Evolutionary conservation across 139 green algal species (phyloP), one percentile per base, ranked within the genome.

Genomic region (Micractinium conductrix): DNA sequence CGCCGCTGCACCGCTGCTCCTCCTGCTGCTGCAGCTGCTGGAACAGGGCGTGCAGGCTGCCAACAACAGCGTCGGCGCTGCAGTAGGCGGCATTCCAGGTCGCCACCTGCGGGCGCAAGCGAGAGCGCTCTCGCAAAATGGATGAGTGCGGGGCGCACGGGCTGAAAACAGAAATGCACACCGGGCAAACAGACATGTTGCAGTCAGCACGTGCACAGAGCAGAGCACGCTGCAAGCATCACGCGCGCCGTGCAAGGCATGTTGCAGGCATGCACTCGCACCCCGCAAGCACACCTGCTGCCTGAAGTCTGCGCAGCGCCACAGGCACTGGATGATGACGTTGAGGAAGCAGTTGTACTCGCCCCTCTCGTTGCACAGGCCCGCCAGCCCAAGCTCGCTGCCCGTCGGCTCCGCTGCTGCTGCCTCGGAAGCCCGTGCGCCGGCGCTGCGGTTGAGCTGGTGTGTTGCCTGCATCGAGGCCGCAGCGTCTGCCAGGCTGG

Each of bases 271-370:
- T n/a, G n/a, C n/a, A n/a, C n/a, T n/a, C n/a, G n/a, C n/a, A n/a
- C n/a, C n/a, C n/a, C n/a, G n/a, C n/a, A n/a, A n/a, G 48, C 63
- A 4, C 93, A 72, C 65, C 65, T 72, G 65, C 69, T 22, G 69
- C 69, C 69, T 19, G 69, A 75, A 75, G 21, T 75, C 69, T 38
- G 69, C 38, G 69, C 69, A 75, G 69, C 40, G 69, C 69, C 69
- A 75, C 37, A 75, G 69, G 40, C 69, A 75, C 69, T 97, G 94
- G 78, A 97, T 93, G 85, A 97, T 92, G 62, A 96, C 93, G 81
- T 97, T 97, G 35, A 97, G 91, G 89, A 97, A 97, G 90, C 94
- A 97, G 88, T 97, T 97, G 92, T 96, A 97, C 91, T 81, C 74
- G 50, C 74, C 74, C 35, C 50, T 35, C 50, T 68, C 74, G 53